Evolutionary conservation across 345 rosid species (phyloP), one percentile per base, ranked within the genome.

Genomic region (Melaleuca alternifolia): DNA sequence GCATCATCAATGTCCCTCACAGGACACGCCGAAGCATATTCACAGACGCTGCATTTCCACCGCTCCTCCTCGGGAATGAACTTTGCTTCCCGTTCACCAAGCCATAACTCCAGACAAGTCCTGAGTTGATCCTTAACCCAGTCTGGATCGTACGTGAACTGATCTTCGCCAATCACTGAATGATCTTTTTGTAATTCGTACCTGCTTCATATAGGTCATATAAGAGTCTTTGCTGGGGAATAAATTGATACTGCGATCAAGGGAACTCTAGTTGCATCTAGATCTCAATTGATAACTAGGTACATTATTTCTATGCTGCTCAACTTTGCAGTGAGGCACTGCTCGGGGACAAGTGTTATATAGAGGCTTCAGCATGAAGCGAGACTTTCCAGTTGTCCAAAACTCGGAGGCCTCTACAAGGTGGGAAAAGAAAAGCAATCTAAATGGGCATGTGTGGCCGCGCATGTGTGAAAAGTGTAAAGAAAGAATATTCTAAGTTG

Each of bases 1-100:
- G 41, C 33, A 14, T 89, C 83, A 7, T 88, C 54, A 46, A 59
- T 84, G 6, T 90, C 90, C 37, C 86, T 90, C 61, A 84, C 89
- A 26, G 93, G 91, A 88, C 97, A 95, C 13, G 84, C 85, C 3
- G 89, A 85, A 85, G 93, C 91, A 88, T 90, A 94, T 50, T 92
- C 93, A 85, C 98, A 96, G 88, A 37, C 88, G 75, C 89, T 83
- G 84, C 98, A 95, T 90, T 96, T 96, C 99, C 99, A 96, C 13
- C 93, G 94, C 92, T 95, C 98, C 88, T 94, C 95, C 88, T 91
- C 91, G 12, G 94, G 95, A 50, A 91, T 82, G 88, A 90, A 95
- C 81, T 84, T 90, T 48, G 96, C 94, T 87, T 93, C 96, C 87
- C 95, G 85, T 87, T 93, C 92, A 53, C 94, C 95, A 23, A 41